These are phyloP conservation scores for Gelatoporia subvermispora DNA, from an alignment of 768 basidiomycete genomes.

Conservation along the genomic window DNA sequence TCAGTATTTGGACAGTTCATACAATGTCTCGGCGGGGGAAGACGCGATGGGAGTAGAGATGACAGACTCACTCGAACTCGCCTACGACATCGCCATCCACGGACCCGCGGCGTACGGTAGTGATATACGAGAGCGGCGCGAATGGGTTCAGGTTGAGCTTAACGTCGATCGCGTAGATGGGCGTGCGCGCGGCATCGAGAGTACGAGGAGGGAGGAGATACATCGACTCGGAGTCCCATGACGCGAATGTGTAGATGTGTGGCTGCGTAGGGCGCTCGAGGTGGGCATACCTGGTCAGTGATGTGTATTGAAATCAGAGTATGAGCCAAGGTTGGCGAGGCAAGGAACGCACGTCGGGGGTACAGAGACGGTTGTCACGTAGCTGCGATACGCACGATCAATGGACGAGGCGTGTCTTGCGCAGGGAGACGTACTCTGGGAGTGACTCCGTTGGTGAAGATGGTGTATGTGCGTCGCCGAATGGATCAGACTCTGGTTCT, in stretches of 20 bases:
- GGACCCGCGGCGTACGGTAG: conserved; percentile 29
- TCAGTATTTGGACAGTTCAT: not conserved
- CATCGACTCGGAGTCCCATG: conserved; percentile 31
- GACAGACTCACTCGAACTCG: conserved; percentile 30
- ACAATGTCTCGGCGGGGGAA: not conserved
- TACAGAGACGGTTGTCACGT: conserved; percentile 2
- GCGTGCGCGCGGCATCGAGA: conserved; percentile 19
- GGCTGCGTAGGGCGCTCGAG: conserved; percentile 24
- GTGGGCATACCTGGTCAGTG: conserved; percentile 4
- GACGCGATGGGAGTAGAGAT: not conserved
- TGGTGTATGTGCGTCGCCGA: conserved; percentile 5
- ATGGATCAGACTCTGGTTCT: conserved; percentile 5
- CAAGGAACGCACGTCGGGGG: conserved; percentile 8
- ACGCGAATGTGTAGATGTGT: conserved; percentile 35
- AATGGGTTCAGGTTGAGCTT: conserved; percentile 43
- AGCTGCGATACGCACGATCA: not conserved
- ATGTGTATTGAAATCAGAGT: not conserved
- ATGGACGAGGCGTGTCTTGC: not conserved
- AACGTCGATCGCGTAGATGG: conserved; percentile 39
- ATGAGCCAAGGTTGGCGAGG: too few species aligned
- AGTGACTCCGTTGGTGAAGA: conserved; percentile 8
- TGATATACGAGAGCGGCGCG: conserved; percentile 39
- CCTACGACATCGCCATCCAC: conserved; percentile 32
- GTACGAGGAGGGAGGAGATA: conserved; percentile 32
- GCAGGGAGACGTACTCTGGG: conserved; percentile 5